Evolutionary conservation across 2,329 filamentous ascomycete species (phyloP).

Genomic region (Cladophialophora psammophila): DNA sequence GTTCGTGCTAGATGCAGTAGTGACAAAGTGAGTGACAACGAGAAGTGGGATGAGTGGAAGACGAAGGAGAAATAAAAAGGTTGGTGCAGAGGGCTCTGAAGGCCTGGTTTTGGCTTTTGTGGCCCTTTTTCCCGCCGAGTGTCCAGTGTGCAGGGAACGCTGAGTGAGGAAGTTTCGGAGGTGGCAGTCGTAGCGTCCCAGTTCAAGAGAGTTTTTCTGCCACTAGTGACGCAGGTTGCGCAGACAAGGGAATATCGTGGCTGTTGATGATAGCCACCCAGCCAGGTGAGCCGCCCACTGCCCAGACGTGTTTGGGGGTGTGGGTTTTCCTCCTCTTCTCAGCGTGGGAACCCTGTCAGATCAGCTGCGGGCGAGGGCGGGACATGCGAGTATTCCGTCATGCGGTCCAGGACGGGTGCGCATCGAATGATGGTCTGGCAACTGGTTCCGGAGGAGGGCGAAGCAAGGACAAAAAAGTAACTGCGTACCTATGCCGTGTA

Average conservation of each 20-base stretch:
- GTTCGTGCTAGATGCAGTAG: slow-evolving; percentile 24
- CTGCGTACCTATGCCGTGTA: not conserved
- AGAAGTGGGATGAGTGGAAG: slow-evolving; percentile 13
- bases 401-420: not conserved
- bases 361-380: slow-evolving; percentile 9
- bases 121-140: not conserved
- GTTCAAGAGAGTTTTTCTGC: slow-evolving; percentile 16
- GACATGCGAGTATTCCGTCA: slow-evolving; percentile 17
- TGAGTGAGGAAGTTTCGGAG: slow-evolving; percentile 12
- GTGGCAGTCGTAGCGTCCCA: slow-evolving; percentile 1
- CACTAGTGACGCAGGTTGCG: slow-evolving; percentile 2
- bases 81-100: slow-evolving; percentile 3
- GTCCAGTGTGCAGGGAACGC: not conserved
- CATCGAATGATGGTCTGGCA: not conserved
- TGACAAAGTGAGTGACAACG: slow-evolving; percentile 30
- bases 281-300: slow-evolving; percentile 1
- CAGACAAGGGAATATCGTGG: slow-evolving; percentile 24
- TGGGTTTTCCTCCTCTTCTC: slow-evolving; percentile 11
- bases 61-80: slow-evolving; percentile 17
- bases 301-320: not conserved
- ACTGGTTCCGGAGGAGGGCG: not conserved
- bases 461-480: not conserved
- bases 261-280: slow-evolving; percentile 12
- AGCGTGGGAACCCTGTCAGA: slow-evolving; percentile 14
- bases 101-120: not conserved